Conservation (phyloP, 225 moss, liverwort and hornwort species). For the Lunularia cruciata region DNA sequence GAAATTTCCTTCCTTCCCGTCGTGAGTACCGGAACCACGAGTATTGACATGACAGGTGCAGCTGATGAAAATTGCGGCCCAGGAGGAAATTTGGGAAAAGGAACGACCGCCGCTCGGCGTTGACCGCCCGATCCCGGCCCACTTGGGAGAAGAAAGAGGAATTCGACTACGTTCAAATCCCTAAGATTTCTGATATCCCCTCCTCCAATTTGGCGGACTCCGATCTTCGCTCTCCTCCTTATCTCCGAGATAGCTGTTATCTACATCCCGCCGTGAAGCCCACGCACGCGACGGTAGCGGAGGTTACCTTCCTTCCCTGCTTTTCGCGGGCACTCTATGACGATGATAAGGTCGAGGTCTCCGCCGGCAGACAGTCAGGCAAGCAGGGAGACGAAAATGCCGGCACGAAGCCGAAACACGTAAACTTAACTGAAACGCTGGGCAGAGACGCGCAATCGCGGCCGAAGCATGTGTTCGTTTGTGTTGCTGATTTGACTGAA, state of each 20-base stretch:
- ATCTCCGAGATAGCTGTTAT: background rate
- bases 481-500: no score
- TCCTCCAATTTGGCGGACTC: no score
- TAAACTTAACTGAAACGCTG: background rate
- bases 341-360: background rate
- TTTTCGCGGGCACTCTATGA: background rate
- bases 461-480: background rate
- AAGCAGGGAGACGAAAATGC: conserved; percentile 1
- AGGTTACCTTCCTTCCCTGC: background rate
- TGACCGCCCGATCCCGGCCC: background rate
- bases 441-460: background rate
- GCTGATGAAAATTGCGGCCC: conserved; percentile 5
- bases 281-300: no score
- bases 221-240: no score
- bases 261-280: background rate
- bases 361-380: conserved; percentile 1
- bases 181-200: background rate
- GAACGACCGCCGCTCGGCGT: no score
- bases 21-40: no score
- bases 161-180: background rate
- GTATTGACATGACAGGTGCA: conserved; percentile 8
- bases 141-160: background rate
- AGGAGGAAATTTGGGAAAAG: background rate
- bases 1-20: no score
- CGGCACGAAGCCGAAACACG: conserved; percentile 10